Percentiles rank a stretch among this genome's conserved stretches.
Evolutionary conservation across 306 rosid species (phyloP).

Genomic region (Prunus dulcis): DNA sequence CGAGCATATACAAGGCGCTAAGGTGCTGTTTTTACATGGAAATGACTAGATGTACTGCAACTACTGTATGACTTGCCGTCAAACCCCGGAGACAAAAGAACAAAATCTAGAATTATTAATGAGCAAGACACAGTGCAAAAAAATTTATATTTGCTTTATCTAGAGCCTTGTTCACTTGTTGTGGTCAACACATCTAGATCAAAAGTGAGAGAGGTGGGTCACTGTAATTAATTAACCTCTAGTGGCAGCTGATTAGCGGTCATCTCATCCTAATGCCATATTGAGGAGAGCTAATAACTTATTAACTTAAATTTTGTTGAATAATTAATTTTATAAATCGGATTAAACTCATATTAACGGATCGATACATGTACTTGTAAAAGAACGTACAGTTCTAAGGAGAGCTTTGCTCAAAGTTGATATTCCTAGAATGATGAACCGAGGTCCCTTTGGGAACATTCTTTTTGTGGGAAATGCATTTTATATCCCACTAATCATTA

Average conservation of each 20-base stretch:
- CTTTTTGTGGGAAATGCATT: slow-evolving; percentile 32
- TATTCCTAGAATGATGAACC: slow-evolving; percentile 39
- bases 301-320: neutral
- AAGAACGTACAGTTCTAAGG: neutral
- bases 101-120: slow-evolving; percentile 22
- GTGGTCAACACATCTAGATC: slow-evolving; percentile 8
- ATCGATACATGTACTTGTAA: neutral
- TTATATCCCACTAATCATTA: slow-evolving; percentile 20
- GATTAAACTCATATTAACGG: neutral
- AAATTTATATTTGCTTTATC: neutral
- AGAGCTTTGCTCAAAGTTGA: slow-evolving; percentile 39
- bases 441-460: slow-evolving; percentile 37
- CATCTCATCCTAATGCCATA: neutral
- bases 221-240: neutral
- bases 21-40: slow-evolving; percentile 7
- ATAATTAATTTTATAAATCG: neutral
- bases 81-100: slow-evolving; percentile 9
- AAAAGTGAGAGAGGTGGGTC: neutral
- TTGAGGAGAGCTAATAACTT: neutral
- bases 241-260: neutral
- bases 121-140: neutral
- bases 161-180: neutral
- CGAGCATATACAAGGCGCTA: slow-evolving; percentile 15
- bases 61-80: neutral
- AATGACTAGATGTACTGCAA: neutral